Evolutionary conservation across 2,329 filamentous ascomycete species (phyloP), one percentile per base, ranked within the genome.

Genomic region (Ceratocystiopsis sp.): DNA sequence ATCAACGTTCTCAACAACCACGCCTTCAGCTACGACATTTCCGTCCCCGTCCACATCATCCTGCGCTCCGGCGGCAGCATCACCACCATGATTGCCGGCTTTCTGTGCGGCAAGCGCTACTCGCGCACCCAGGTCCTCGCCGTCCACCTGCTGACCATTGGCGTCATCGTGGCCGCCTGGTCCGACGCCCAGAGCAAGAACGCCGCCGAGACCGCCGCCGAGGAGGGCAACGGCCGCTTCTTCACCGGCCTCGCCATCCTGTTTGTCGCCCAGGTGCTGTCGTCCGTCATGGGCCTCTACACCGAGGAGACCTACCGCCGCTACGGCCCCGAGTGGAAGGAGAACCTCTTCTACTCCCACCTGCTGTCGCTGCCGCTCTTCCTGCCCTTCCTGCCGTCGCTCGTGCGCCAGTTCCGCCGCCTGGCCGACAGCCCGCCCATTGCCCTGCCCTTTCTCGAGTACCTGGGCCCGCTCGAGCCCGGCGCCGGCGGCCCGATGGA

Each of bases 1-100:
- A 91, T 98, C 62, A 98, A 96, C 54, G 76, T 96, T 45, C 65
- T 98, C 56, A 98, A 98, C 63, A 98, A 98, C 55, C 89, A 89
- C 67, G 91, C 89, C 8, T 98, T 98, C 60, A 87, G 85, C 49
- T 98, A 95, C 63, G 79, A 86, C 53, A 96, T 98, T 45, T 94
- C 86, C 8, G 85, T 98, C 0, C 91, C 91, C 1, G 78, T 98
- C 40, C 91, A 98, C 57, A 98, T 98, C 53, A 96, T 98, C 51
- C 68, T 98, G 29, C 77, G 91, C 42, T 95, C 87, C 40, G 93
- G 89, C 41, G 91, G 91, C 15, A 94, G 87, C 53, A 93, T 96
- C 48, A 93, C 87, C 5, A 96, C 91, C 10, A 93, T 98, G 75
- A 62, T 79, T 15, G 84, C 89, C n/a, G 91, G 91, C 3, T 86